A percentile compares a stretch with the other conserved stretches of the same genome.
Evolutionary conservation across 257 asterid genomes (phyloP).

Genomic region (Perilla frutescens): DNA sequence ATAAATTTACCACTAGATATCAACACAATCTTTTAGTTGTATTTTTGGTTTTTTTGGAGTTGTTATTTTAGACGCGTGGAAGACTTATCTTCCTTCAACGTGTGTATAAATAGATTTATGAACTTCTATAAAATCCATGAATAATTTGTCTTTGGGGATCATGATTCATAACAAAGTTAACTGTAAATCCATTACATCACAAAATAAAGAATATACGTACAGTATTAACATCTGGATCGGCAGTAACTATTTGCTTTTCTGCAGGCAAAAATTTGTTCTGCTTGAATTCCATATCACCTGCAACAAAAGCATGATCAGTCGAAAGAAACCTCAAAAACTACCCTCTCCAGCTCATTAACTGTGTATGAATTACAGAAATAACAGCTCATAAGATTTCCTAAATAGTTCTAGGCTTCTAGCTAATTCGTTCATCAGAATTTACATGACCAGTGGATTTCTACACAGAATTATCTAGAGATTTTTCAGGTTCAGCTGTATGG

Average conservation of each 20-base stretch:
- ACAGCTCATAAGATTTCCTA: background rate
- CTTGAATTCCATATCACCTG: slow-evolving; percentile 99
- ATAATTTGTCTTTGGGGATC: too few species aligned
- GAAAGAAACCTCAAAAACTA: slow-evolving; percentile 18
- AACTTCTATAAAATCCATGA: too few species aligned
- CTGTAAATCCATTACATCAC: background rate
- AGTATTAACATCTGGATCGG: slow-evolving; percentile 86
- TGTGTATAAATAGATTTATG: too few species aligned
- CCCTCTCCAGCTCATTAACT: background rate
- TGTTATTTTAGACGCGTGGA: too few species aligned
- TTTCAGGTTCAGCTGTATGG: background rate
- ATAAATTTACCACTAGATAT: background rate
- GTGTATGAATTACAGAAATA: background rate
- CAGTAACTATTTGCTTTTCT: slow-evolving; percentile 90
- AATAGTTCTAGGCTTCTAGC: background rate
- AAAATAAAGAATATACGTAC: slow-evolving; percentile 49
- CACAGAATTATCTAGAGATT: background rate
- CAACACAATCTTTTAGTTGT: background rate
- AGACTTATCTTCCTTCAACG: too few species aligned
- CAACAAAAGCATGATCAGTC: slow-evolving; percentile 30
- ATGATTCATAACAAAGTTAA: too few species aligned
- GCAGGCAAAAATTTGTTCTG: slow-evolving; percentile 88
- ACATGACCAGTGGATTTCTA: background rate
- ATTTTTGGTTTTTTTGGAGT: too few species aligned
- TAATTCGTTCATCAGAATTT: background rate